Conservation (phyloP, 495 filamentous ascomycete species). For the Penicillium angulare region DNA sequence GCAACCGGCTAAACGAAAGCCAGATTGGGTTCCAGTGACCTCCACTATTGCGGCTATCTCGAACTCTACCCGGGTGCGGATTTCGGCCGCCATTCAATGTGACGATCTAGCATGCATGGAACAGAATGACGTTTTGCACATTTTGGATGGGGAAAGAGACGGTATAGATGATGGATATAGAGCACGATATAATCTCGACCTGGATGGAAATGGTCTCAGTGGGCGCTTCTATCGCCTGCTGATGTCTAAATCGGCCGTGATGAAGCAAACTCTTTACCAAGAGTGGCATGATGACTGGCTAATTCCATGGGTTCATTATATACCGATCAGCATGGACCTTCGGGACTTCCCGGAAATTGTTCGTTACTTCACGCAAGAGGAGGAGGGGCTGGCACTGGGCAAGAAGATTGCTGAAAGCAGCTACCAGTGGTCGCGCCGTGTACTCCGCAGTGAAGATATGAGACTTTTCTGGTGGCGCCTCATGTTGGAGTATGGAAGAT, state of each 20-base stretch:
- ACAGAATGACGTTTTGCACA: constrained; percentile 5
- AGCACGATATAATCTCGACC: constrained; percentile 38
- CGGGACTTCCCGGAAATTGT: constrained; percentile 45
- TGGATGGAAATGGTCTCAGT: constrained; percentile 55
- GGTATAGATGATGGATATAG: constrained; percentile 9
- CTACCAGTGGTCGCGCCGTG: constrained; percentile 34
- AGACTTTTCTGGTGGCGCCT: constrained; percentile 40
- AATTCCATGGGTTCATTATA: constrained; percentile 55
- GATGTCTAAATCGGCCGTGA: constrained; percentile 37
- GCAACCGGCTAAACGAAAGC: too few relatives aligned
- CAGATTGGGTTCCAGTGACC: too few relatives aligned
- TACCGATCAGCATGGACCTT: constrained; percentile 44
- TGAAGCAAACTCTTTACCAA: constrained; percentile 49
- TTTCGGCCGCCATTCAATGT: too few relatives aligned
- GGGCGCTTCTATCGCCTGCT: constrained; percentile 50
- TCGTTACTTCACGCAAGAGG: constrained; percentile 35
- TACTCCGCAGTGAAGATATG: constrained; percentile 37
- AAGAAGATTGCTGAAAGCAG: constrained; percentile 41
- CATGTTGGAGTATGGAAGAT: constrained; percentile 12
- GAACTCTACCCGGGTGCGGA: too few relatives aligned
- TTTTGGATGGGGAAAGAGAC: neutral
- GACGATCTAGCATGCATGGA: constrained; percentile 13
- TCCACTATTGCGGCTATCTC: too few relatives aligned
- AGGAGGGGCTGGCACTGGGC: constrained; percentile 27
- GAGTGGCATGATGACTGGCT: constrained; percentile 59